phyloP scores from a whole-genome alignment of 2,329 filamentous ascomycete genomes.

The Ramularia endophylla region DNA sequence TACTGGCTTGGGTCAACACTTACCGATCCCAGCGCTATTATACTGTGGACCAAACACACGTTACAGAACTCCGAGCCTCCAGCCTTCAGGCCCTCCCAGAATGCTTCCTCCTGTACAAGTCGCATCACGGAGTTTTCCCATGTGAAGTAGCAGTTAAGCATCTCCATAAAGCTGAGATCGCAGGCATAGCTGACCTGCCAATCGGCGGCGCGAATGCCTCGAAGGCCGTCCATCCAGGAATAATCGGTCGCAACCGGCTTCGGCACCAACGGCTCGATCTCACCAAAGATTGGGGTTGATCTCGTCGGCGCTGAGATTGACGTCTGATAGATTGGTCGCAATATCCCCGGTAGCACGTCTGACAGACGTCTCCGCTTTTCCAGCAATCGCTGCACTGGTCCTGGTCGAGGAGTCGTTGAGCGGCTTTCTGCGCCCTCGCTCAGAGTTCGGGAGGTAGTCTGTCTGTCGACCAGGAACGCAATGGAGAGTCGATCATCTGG shows the following conservation, averaged over 20 bases:
- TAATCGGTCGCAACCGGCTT: constrained; percentile 2
- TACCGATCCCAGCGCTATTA: constrained; percentile 9
- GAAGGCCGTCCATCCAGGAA: constrained; percentile 3
- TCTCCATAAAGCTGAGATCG: constrained; percentile 9
- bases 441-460: background rate
- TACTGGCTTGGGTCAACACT: background rate
- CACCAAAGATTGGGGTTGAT: background rate
- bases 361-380: constrained; percentile 5
- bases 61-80: constrained; percentile 12
- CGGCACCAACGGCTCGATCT: background rate
- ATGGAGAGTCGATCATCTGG: background rate
- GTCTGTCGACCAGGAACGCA: background rate
- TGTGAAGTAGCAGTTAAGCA: constrained; percentile 11
- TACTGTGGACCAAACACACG: constrained; percentile 7
- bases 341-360: background rate
- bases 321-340: background rate
- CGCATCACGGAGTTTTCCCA: constrained; percentile 9
- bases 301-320: background rate
- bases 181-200: constrained; percentile 9
- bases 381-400: background rate
- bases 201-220: constrained; percentile 4
- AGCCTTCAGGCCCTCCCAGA: constrained; percentile 8
- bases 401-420: background rate
- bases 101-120: constrained; percentile 7
- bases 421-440: background rate